These are phyloP conservation scores for Volvox africanus DNA, from an alignment of 139 green algal species.

Conservation along the genomic window DNA sequence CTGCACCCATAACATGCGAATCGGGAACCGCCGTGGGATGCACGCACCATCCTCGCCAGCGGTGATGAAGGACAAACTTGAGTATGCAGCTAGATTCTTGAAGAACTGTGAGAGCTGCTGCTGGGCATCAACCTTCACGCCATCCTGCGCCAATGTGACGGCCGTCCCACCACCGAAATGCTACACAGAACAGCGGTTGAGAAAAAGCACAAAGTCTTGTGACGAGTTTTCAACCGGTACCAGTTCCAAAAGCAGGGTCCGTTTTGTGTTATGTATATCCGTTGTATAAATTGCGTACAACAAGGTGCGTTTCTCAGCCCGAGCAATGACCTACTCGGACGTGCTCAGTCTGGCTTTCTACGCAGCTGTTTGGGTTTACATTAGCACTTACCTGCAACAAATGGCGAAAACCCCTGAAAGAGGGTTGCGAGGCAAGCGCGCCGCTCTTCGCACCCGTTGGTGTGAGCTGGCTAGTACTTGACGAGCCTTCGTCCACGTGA, in stretches of 20 bases:
- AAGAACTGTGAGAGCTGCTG: neutral
- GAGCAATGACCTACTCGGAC: neutral
- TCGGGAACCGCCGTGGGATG: no score
- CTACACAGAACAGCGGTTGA: neutral
- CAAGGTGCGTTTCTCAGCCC: neutral
- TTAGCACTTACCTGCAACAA: slow-evolving; percentile 5
- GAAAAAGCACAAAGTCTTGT: neutral
- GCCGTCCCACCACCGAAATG: neutral
- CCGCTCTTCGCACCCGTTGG: neutral
- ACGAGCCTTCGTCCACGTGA: neutral
- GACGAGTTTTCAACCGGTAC: neutral
- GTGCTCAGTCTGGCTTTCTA: neutral
- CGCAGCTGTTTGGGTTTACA: no score
- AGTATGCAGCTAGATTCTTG: neutral
- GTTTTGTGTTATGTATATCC: neutral
- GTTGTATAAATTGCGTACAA: neutral
- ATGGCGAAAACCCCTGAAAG: slow-evolving; percentile 15
- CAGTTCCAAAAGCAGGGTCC: neutral
- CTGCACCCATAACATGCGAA: no score
- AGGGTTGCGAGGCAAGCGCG: neutral
- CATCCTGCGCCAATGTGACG: neutral
- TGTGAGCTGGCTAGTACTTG: neutral
- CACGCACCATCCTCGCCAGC: slow-evolving; percentile 16
- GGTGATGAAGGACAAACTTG: neutral
- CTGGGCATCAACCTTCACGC: neutral